Base-by-base conservation (phyloP, 148 eudicot species). In the Spergularia marina region DNA sequence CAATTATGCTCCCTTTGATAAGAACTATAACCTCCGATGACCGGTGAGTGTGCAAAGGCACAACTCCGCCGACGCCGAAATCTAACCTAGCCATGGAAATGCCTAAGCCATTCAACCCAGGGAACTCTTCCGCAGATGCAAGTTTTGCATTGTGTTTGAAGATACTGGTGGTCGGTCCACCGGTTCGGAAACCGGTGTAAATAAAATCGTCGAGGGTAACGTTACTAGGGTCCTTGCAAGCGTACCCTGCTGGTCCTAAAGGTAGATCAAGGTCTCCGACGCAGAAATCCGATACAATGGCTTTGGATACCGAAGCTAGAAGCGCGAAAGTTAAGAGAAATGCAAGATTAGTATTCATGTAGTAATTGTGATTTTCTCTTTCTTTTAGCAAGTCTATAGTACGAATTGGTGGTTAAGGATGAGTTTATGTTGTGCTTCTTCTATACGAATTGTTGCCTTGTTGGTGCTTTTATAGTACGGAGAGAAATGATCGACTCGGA, bases 21-120 rank as follows among this genome's bases (percentile, higher is more conserved):
- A 65, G 6, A 7, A 67, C 8, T 4, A 67, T 30, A n/a, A 76
- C 65, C 40, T 76, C 78, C 3, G 78, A 76, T 40, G 71, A 41
- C 9, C 78, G 36, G 23, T 76, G 78, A 12, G 30, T 8, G 66
- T 76, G 78, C 2, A 76, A 12, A 0, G 65, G 72, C 18, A 76
- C 72, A 2, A 44, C 78, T 18, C 78, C 78, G 6, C 64, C 73
- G 1, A 66, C 56, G 0, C 16, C 78, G 10, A 76, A 11, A 54
- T 76, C 78, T 1, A 76, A 49, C 39, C 78, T 13, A 0, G 73
- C 72, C 72, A 76, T 66, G 9, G 78, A 61, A 3, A 67, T 39
- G 2, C 73, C 78, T 40, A 76, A 54, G 15, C 78, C 78, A 10
- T 76, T 76, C 9, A 76, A 21, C 30, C 65, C 78, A 0, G 78